Base-by-base conservation (phyloP, 2,329 filamentous ascomycete genomes). In the Acrodontium crateriforme region DNA sequence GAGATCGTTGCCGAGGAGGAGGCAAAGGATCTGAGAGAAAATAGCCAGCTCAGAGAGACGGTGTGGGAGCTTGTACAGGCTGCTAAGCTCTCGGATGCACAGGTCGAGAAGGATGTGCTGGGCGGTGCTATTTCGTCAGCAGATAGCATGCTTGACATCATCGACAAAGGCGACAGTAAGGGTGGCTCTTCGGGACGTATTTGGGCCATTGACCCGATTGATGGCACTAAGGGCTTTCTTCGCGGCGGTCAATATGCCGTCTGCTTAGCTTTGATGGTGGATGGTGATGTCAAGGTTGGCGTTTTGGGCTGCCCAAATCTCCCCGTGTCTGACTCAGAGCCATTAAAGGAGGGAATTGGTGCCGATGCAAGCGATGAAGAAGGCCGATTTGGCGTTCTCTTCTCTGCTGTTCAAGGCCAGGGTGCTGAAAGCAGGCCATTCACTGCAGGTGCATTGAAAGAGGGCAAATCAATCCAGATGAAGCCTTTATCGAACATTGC, bases 211-310 rank as follows among this genome's bases (percentile, higher is more conserved):
- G 89, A 98, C 56, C 89, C 89, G 34, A 94, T 98, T 38, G 89
- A 98, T 56, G 89, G 89, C 41, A 98, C 89, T 29, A 93, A 94
- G 62, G 91, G 89, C 16, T 98, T 98, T 62, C 65, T 98, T 35
- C 73, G 91, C 37, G 89, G 89, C 29, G 91, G 85, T 20, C 89
- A 98, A 62, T 98, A 98, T 53, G 91, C 89, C 30, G 84, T 98
- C 29, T 94, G 87, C 52, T 69, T 98, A 4, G 89, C 72, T 18
- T 65, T 98, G 45, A 78, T 98, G 60, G 80, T 92, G 16, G 84
- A 95, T 48, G 89, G 87, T 29, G 74, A 92, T 44, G 84, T 95
- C 46, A 83, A 85, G 54, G 82, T 94, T 36, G 89, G 89, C 42
- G 89, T 93, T 24, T 71, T 98, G 32, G 91, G 83, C 37, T 94